A percentile compares a stretch with the other conserved stretches of the same genome.
Evolutionary conservation across 116 monocot species (phyloP).

Genomic region (Dioscorea cayenensis): DNA sequence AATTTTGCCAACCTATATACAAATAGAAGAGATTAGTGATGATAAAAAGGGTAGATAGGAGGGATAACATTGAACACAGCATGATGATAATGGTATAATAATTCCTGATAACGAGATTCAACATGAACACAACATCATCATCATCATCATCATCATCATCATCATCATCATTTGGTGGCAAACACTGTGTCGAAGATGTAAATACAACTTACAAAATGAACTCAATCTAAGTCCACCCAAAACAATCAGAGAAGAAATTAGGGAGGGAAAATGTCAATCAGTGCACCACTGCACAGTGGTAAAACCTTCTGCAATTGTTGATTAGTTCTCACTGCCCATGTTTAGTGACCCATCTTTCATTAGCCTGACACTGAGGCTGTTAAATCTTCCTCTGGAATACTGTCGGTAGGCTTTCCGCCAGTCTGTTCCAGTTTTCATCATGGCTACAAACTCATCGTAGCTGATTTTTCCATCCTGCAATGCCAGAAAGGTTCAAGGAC

Average conservation of each 20-base stretch:
- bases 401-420: conserved; percentile 79
- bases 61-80: too few species aligned
- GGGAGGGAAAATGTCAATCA: neutral
- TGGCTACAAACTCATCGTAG: conserved; percentile 76
- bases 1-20: too few species aligned
- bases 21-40: too few species aligned
- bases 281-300: neutral
- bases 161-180: too few species aligned
- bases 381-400: conserved; percentile 76
- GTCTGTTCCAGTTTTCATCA: conserved; percentile 83
- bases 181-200: too few species aligned
- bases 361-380: conserved; percentile 67
- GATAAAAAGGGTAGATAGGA: too few species aligned
- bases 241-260: neutral
- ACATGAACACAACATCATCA: too few species aligned
- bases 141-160: too few species aligned
- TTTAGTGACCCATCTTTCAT: conserved; percentile 74
- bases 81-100: too few species aligned
- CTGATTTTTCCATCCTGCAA: conserved; percentile 64
- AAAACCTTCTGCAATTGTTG: too few species aligned
- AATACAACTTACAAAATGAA: too few species aligned
- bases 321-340: conserved; percentile 20
- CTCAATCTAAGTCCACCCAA: neutral
- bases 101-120: too few species aligned
- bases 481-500: neutral